Evolutionary conservation across 345 rosid species (phyloP).

Genomic region (Boechera divaricarpa): DNA sequence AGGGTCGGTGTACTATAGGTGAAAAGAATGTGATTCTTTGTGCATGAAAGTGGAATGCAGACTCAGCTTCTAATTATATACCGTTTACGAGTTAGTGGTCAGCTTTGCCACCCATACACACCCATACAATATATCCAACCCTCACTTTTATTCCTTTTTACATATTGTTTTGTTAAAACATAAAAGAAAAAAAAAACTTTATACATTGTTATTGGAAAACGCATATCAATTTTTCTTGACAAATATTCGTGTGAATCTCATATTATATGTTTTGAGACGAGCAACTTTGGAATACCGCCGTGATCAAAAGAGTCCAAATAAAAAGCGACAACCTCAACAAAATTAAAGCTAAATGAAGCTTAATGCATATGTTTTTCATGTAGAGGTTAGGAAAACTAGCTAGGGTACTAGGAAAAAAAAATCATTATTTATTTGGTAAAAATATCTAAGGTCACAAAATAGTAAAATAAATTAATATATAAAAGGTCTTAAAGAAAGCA

Average conservation of each 20-base stretch:
- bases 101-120: conserved; percentile 28
- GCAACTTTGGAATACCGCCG: neutral
- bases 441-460: neutral
- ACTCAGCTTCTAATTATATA: conserved; percentile 45
- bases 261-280: neutral
- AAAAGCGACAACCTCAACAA: conserved; percentile 1
- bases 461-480: neutral
- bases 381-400: neutral
- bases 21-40: conserved; percentile 42
- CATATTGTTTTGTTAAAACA: neutral
- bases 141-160: conserved; percentile 18
- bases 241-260: neutral
- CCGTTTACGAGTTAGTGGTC: conserved; percentile 35
- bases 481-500: neutral
- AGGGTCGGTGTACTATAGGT: conserved; percentile 36
- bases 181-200: no score
- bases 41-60: conserved; percentile 40
- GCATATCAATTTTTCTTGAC: neutral
- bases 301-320: neutral
- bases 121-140: neutral
- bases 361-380: conserved; percentile 5
- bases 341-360: neutral
- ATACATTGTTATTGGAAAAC: neutral
- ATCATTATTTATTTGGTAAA: neutral
- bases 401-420: no score